Base-by-base conservation (phyloP, 192 early-diverging fungal species). In the Pilaira anomala region DNA sequence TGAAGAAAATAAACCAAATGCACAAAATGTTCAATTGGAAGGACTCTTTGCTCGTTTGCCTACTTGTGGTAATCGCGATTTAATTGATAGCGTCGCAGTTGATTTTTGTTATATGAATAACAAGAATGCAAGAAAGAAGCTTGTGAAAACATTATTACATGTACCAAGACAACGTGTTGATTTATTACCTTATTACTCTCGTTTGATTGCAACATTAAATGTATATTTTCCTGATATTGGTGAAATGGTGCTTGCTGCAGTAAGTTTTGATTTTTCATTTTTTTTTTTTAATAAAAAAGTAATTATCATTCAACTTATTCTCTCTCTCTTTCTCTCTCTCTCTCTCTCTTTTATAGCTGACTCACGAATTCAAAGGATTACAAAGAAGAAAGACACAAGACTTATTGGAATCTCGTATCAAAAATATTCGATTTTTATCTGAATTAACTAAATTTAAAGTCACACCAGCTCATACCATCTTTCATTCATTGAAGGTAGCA, bases 361-460 rank as follows among this genome's bases (percentile, higher is more conserved):
- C 88, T 73, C 67, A 78, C 41, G 68, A 88, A 62, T 88, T 93
- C 73, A 82, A 87, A 57, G 77, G 83, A 67, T 73, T 90, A n/a
- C 82, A 88, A 56, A 83, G 77, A 60, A 88, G 87, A 66, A 91
- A 90, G 44, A 84, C 87, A 2, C 72, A 80, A 12, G 80, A 87
- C 50, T 80, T 89, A 22, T 71, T 88, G 6, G 92, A 95, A 67
- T 85, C 90, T 14, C 84, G 87, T 41, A 73, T 85, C 36, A 95
- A 92, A 78, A 93, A 93, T 64, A 85, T 91, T 50, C 82, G 89
- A 53, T 96, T 87, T 70, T 79, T 99, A 60, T 86, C 88, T 16
- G 95, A 98, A 74, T 85, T 99, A 41, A 88, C 90, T 33, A 99
- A 99, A 73, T 99, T 99, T 76, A 81, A 78, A 53, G 82, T 98